phyloP scores from a whole-genome alignment of 805 yeast genomes.

The Candida insectalens region DNA sequence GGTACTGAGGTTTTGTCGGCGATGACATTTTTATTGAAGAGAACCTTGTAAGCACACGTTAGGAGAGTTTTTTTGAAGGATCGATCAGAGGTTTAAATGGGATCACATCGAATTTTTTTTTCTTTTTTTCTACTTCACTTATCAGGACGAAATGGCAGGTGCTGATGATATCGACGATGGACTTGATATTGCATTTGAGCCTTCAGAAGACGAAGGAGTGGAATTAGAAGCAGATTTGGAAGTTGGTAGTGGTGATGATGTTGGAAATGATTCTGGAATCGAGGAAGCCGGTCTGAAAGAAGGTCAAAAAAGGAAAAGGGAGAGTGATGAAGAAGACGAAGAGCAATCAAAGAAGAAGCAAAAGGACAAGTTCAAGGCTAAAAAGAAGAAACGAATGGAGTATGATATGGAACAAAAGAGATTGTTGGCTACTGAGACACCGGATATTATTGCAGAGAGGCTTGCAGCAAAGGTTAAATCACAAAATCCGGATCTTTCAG shows the following conservation, averaged over 20 bases:
- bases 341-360: slow-evolving; percentile 11
- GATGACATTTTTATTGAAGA: too few relatives aligned
- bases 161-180: slow-evolving; percentile 77
- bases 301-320: slow-evolving; percentile 20
- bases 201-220: slow-evolving; percentile 26
- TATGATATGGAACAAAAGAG: slow-evolving; percentile 51
- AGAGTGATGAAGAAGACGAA: slow-evolving; percentile 15
- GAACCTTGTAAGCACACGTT: too few relatives aligned
- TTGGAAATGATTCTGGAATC: slow-evolving; percentile 12
- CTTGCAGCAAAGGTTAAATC: slow-evolving; percentile 53
- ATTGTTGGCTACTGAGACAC: slow-evolving; percentile 40
- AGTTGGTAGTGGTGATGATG: slow-evolving; percentile 6
- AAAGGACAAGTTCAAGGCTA: slow-evolving; percentile 41
- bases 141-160: too few relatives aligned
- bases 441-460: slow-evolving; percentile 58
- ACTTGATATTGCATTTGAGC: slow-evolving; percentile 39
- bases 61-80: too few relatives aligned
- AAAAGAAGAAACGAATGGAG: slow-evolving; percentile 61
- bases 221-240: slow-evolving; percentile 3
- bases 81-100: too few relatives aligned
- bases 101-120: neutral
- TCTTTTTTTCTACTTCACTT: slow-evolving; percentile 1
- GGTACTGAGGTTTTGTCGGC: neutral
- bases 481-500: slow-evolving; percentile 56
- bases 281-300: slow-evolving; percentile 6